Evolutionary conservation across 2,329 filamentous ascomycete genomes (phyloP).

Genomic region (Penicillium sp.): DNA sequence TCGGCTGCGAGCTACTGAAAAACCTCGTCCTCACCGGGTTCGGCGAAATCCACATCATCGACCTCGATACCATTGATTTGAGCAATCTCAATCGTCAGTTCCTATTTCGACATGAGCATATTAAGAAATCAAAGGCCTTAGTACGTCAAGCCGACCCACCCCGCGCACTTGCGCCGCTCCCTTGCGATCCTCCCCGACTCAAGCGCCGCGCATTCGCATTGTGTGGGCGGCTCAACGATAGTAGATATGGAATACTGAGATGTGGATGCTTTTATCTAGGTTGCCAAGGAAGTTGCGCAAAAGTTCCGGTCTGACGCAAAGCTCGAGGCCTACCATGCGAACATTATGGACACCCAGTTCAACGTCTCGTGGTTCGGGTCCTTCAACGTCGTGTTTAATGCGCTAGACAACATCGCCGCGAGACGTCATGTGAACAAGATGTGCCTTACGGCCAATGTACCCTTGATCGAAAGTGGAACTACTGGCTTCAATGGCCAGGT

Average conservation of each 20-base stretch:
- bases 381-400: conserved; percentile 91
- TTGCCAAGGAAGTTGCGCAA: conserved; percentile 87
- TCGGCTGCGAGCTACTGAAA: conserved; percentile 96
- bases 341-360: conserved; percentile 89
- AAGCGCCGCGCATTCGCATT: conserved; percentile 1
- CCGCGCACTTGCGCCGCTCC: conserved; percentile 9
- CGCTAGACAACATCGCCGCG: conserved; percentile 91
- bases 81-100: conserved; percentile 98
- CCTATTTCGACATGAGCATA: conserved; percentile 92
- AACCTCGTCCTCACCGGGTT: conserved; percentile 91
- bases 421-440: conserved; percentile 94
- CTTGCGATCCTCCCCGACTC: conserved; percentile 3
- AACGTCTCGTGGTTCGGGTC: conserved; percentile 81
- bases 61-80: conserved; percentile 96
- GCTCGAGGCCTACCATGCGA: conserved; percentile 85
- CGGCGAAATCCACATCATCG: conserved; percentile 89
- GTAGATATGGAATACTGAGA: conserved; percentile 16
- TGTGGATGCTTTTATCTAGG: conserved; percentile 50
- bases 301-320: conserved; percentile 87
- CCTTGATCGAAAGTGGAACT: conserved; percentile 92
- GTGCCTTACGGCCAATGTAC: conserved; percentile 88
- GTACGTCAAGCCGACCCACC: conserved; percentile 52
- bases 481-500: conserved; percentile 98
- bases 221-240: background rate
- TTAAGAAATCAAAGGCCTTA: conserved; percentile 94